Percentiles rank a stretch among this genome's conserved stretches.
Evolutionary conservation across 1,284 basidiomycete species (phyloP).

Genomic region (Retiboletus flavoniger): DNA sequence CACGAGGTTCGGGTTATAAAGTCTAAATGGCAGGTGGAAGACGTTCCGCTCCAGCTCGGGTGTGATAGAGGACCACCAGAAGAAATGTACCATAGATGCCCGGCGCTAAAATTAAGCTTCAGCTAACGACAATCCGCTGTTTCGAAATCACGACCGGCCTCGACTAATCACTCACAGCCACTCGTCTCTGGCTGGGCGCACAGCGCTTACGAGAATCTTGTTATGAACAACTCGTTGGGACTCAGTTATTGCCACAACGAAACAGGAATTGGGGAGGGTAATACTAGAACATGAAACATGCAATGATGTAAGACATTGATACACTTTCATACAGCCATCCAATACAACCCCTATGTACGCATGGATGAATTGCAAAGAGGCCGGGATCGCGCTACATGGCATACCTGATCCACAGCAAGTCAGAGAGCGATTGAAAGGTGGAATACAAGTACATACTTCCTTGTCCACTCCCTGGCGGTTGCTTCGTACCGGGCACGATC

Average conservation of each 20-base stretch:
- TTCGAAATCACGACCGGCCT: neutral
- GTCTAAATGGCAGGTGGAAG: neutral
- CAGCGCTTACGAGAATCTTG: neutral
- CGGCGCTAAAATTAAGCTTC: too few species aligned
- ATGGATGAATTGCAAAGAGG: conserved; percentile 20
- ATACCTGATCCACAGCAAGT: conserved; percentile 41
- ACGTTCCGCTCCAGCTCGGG: neutral
- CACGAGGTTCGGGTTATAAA: neutral
- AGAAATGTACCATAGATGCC: too few species aligned
- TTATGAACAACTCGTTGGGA: conserved; percentile 23
- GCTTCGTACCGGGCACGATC: conserved; percentile 92
- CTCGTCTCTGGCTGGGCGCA: neutral
- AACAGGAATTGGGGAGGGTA: conserved; percentile 22
- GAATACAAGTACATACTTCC: conserved; percentile 68
- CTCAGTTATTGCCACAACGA: conserved; percentile 19
- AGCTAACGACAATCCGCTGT: neutral
- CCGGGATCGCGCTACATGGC: conserved; percentile 49
- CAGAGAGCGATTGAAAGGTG: conserved; percentile 5
- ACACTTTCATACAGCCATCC: conserved; percentile 34
- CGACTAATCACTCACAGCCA: too few species aligned
- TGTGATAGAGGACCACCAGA: neutral
- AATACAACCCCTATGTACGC: conserved; percentile 32
- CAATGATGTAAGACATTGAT: conserved; percentile 34
- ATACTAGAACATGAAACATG: conserved; percentile 36
- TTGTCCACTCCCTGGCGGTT: conserved; percentile 95